These are phyloP conservation scores for Ophiostoma montium DNA, from an alignment of 2,329 filamentous ascomycete species.

Conservation along the genomic window DNA sequence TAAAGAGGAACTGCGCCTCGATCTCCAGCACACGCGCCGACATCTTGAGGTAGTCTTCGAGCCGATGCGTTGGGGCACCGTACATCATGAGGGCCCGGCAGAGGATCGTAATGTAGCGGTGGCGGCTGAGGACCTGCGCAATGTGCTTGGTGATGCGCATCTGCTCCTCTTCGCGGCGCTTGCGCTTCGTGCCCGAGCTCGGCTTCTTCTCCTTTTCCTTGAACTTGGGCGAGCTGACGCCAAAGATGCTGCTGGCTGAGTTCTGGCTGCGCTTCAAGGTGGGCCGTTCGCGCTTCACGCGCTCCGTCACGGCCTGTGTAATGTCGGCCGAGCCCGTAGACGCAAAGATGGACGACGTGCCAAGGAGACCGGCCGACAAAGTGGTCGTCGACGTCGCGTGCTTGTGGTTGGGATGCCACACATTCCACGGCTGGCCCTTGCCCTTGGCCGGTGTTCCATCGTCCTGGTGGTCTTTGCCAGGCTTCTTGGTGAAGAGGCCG, in stretches of 20 bases:
- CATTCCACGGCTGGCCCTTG: constrained; percentile 8
- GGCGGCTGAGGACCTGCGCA: constrained; percentile 58
- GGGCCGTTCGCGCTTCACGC: constrained; percentile 25
- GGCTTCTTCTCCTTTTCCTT: constrained; percentile 4
- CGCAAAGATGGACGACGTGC: constrained; percentile 38
- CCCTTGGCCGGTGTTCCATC: not conserved
- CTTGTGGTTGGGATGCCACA: constrained; percentile 7
- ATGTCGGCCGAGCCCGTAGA: constrained; percentile 30
- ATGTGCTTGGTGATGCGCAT: constrained; percentile 42
- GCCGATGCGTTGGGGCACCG: constrained; percentile 76
- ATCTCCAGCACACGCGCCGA: constrained; percentile 79
- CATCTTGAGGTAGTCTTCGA: constrained; percentile 89
- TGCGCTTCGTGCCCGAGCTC: not conserved
- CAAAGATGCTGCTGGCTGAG: constrained; percentile 9
- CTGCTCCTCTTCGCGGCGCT: constrained; percentile 19
- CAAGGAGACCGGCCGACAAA: constrained; percentile 35
- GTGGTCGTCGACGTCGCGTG: constrained; percentile 17
- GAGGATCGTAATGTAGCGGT: constrained; percentile 71
- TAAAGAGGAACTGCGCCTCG: constrained; percentile 77
- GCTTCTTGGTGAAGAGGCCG: constrained; percentile 26
- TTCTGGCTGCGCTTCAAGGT: constrained; percentile 11
- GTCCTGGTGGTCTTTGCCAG: constrained; percentile 14
- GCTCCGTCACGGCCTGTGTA: constrained; percentile 29
- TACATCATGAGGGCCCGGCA: constrained; percentile 81
- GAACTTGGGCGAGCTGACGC: constrained; percentile 6